phyloP scores from a whole-genome alignment of 1,139 yeast genomes.

The Sugiyamaella japonica region DNA sequence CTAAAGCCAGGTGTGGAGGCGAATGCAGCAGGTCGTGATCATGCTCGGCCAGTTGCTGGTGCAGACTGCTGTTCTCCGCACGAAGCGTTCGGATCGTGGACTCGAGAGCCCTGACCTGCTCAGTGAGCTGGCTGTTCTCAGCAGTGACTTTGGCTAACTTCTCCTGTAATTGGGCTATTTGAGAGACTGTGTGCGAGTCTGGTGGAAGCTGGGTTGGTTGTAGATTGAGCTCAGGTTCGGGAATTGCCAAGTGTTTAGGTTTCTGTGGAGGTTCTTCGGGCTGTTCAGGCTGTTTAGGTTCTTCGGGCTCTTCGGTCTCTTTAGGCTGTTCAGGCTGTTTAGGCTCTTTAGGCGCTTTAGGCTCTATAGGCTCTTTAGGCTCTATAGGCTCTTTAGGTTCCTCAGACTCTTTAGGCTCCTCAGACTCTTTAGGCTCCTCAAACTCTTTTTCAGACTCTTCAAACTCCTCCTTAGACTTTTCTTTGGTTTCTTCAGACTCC shows the following conservation, averaged over 20 bases:
- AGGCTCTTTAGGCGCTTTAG: slow-evolving; percentile 1
- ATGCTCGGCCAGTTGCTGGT: slow-evolving; percentile 14
- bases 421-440: slow-evolving; percentile 9
- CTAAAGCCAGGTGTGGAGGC: slow-evolving; percentile 7
- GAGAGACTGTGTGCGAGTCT: neutral
- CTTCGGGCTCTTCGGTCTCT: neutral
- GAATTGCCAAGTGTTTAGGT: neutral
- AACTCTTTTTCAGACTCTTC: slow-evolving; percentile 12
- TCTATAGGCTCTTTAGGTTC: neutral
- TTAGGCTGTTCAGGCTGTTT: slow-evolving; percentile 5
- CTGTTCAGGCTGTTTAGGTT: neutral
- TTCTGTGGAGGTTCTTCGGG: neutral
- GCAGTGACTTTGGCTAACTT: neutral
- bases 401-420: slow-evolving; percentile 16
- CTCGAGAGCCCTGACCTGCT: neutral
- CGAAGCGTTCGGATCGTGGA: neutral
- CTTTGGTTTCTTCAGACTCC: slow-evolving; percentile 12
- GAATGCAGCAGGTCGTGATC: slow-evolving; percentile 18
- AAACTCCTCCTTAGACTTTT: slow-evolving; percentile 2
- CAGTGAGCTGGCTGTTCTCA: slow-evolving; percentile 2
- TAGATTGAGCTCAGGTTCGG: neutral
- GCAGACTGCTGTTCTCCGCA: slow-evolving; percentile 10
- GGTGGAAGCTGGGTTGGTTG: neutral
- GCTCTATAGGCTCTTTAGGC: slow-evolving; percentile 11
- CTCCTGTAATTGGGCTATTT: slow-evolving; percentile 1